phyloP scores from a whole-genome alignment of 2,329 filamentous ascomycete genomes.

The Trichophyton benhamiae region DNA sequence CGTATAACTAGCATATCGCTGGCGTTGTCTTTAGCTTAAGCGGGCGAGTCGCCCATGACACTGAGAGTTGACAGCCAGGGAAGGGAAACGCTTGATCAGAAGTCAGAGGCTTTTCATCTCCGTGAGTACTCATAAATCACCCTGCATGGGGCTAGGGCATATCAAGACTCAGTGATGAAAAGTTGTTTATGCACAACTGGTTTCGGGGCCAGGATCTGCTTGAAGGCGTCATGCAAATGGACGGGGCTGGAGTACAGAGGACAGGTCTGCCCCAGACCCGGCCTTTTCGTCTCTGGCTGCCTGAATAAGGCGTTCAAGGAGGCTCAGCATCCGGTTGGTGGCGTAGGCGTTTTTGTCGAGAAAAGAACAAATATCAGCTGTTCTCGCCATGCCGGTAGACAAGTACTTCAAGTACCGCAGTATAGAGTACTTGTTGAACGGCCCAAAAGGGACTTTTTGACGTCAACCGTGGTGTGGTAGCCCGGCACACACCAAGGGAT shows the following conservation, averaged over 20 bases:
- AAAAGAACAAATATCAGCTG: neutral
- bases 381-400: neutral
- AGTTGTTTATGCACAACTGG: neutral
- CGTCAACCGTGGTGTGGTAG: neutral
- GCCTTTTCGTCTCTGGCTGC: neutral
- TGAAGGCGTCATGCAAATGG: neutral
- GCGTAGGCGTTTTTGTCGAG: neutral
- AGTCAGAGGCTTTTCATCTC: neutral
- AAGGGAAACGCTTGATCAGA: neutral
- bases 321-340: neutral
- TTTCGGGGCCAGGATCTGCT: conserved; percentile 3
- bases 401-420: neutral
- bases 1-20: neutral
- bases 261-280: neutral
- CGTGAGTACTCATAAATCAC: neutral
- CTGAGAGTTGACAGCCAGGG: neutral
- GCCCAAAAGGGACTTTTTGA: neutral
- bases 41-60: neutral
- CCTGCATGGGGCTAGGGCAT: conserved; percentile 2
- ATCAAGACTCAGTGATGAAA: neutral
- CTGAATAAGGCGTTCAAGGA: neutral
- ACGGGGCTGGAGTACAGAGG: neutral
- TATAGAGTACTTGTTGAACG: too few species aligned
- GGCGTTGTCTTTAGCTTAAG: neutral
- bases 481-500: neutral